Evolutionary conservation across 2,329 filamentous ascomycete genomes (phyloP).

Genomic region (Ilyonectria robusta): DNA sequence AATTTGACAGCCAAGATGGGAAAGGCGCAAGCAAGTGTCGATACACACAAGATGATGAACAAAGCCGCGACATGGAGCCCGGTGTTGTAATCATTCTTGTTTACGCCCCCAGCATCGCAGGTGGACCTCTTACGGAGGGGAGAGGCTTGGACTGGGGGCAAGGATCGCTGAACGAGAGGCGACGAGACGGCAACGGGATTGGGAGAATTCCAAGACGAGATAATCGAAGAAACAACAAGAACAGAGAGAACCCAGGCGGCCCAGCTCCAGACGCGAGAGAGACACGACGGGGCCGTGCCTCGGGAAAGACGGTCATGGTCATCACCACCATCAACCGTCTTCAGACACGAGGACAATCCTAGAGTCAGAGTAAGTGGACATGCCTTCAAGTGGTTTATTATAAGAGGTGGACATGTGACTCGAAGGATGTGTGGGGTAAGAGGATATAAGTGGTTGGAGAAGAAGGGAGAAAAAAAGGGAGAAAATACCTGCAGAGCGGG

Average conservation of each 20-base stretch:
- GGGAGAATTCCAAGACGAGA: slow-evolving; percentile 43
- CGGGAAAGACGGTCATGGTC: slow-evolving; percentile 54
- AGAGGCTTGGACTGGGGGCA: slow-evolving; percentile 30
- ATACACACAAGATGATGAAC: slow-evolving; percentile 63
- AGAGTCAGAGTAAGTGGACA: slow-evolving; percentile 13
- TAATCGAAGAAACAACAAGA: slow-evolving; percentile 53
- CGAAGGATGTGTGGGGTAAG: slow-evolving; percentile 17
- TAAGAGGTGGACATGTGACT: background rate
- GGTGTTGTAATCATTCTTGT: slow-evolving; percentile 64
- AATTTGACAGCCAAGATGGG: slow-evolving; percentile 68
- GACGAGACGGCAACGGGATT: slow-evolving; percentile 14
- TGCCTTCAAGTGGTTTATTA: background rate
- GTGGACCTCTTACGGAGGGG: slow-evolving; percentile 47
- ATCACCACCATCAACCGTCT: slow-evolving; percentile 56
- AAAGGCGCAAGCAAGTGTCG: slow-evolving; percentile 65
- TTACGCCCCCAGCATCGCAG: slow-evolving; percentile 49
- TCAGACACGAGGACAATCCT: slow-evolving; percentile 52
- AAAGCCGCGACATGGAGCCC: slow-evolving; percentile 72
- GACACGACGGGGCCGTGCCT: slow-evolving; percentile 48
- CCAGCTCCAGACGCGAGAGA: slow-evolving; percentile 57
- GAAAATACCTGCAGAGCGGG: slow-evolving; percentile 45
- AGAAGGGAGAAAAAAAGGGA: background rate
- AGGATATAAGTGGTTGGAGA: background rate
- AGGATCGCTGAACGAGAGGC: slow-evolving; percentile 19
- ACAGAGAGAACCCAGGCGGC: slow-evolving; percentile 60